A percentile compares a stretch with the other conserved stretches of the same genome.
phyloP scores from a whole-genome alignment of 169 alveolate species.

The Cryptosporidium xiaoi region DNA sequence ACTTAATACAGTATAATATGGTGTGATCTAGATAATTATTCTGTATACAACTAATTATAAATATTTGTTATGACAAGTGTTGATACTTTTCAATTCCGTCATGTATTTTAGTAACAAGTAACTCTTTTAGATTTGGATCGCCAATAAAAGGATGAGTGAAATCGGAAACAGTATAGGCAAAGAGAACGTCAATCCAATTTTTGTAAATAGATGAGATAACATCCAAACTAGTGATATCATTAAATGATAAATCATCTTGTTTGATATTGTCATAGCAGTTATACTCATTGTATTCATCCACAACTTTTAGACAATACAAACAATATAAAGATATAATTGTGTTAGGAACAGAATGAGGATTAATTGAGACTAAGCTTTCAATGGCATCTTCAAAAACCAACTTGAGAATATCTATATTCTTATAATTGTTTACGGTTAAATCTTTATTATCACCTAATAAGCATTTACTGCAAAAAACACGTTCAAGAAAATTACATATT shows the following conservation, averaged over 20 bases:
- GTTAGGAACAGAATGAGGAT: constrained; percentile 41
- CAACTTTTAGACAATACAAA: constrained; percentile 12
- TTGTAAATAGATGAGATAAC: constrained; percentile 2
- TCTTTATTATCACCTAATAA: background rate
- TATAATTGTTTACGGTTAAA: no score
- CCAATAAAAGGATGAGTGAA: constrained; percentile 54
- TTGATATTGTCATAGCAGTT: no score
- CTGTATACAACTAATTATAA: background rate
- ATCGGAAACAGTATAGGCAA: constrained; percentile 34
- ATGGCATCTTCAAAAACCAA: constrained; percentile 1
- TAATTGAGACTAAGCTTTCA: background rate
- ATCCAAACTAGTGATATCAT: background rate
- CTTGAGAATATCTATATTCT: background rate
- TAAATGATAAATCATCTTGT: background rate
- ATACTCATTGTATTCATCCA: constrained; percentile 7
- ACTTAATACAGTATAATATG: background rate
- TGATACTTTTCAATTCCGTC: constrained; percentile 1
- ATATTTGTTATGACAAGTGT: background rate
- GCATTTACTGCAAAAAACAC: constrained; percentile 8
- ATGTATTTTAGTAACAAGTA: constrained; percentile 16
- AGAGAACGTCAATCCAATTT: constrained; percentile 45
- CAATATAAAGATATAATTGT: constrained; percentile 29
- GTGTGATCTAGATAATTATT: no score
- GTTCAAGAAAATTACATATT: background rate
- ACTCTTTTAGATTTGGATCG: constrained; percentile 4